These are phyloP conservation scores for Datura wrightii DNA, from an alignment of 257 asterid genomes.

Conservation along the genomic window DNA sequence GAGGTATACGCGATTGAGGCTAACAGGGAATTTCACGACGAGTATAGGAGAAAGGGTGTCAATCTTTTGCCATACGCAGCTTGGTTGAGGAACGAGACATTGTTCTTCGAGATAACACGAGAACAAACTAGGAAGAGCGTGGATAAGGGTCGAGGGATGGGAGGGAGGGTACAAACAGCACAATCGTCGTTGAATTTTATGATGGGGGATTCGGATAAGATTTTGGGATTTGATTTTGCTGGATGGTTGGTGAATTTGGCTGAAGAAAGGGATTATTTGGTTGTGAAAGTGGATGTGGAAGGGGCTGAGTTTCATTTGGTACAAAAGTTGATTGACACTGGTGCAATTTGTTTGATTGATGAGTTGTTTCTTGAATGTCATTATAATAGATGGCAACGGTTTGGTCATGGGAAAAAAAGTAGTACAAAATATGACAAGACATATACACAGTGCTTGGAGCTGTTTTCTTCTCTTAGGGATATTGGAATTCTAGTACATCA, in stretches of 20 bases:
- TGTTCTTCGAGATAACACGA: conserved; percentile 57
- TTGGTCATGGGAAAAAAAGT: conserved; percentile 54
- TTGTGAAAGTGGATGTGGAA: conserved; percentile 76
- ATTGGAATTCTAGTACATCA: conserved; percentile 74
- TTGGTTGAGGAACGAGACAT: conserved; percentile 67
- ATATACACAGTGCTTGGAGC: conserved; percentile 57
- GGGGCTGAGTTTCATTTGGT: conserved; percentile 67
- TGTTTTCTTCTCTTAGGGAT: conserved; percentile 61
- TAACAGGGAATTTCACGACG: conserved; percentile 51
- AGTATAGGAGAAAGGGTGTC: conserved; percentile 55
- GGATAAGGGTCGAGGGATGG: conserved; percentile 61
- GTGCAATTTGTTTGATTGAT: conserved; percentile 70
- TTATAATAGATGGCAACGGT: conserved; percentile 67
- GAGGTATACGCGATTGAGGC: conserved; percentile 67
- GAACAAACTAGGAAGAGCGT: conserved; percentile 47
- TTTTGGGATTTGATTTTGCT: conserved; percentile 66
- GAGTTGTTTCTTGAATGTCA: conserved; percentile 81
- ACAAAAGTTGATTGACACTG: conserved; percentile 57
- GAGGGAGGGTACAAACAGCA: conserved; percentile 51
- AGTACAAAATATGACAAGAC: conserved; percentile 51
- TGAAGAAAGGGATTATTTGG: conserved; percentile 58
- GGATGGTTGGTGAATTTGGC: conserved; percentile 57
- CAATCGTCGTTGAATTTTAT: conserved; percentile 49
- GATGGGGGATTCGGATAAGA: conserved; percentile 43
- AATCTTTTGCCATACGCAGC: conserved; percentile 61